Evolutionary conservation across 2,329 filamentous ascomycete species (phyloP).

Genomic region (Cladosporium velox): DNA sequence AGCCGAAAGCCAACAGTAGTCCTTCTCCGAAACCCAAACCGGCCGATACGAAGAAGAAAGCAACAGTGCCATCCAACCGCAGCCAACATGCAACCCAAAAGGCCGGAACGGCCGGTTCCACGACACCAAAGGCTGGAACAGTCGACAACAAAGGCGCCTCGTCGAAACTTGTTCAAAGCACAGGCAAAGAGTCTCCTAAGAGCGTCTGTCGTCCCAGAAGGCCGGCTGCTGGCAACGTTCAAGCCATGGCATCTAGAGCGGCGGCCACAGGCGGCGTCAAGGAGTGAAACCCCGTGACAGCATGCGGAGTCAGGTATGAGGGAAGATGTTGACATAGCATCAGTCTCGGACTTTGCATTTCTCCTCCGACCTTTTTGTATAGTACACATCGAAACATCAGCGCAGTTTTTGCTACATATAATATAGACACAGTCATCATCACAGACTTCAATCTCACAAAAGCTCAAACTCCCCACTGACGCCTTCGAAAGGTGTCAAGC

Average conservation of each 20-base stretch:
- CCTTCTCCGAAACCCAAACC: not conserved
- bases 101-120: not conserved
- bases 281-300: not conserved
- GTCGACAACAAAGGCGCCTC: not conserved
- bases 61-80: not conserved
- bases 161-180: not conserved
- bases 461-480: conserved; percentile 58
- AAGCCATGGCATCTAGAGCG: not conserved
- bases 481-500: conserved; percentile 69
- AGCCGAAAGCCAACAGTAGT: not conserved
- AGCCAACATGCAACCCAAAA: not conserved
- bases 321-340: too few relatives aligned
- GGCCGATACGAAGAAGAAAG: not conserved
- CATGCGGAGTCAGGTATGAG: too few relatives aligned
- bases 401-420: not conserved
- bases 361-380: not conserved
- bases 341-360: too few relatives aligned
- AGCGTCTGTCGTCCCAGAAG: not conserved
- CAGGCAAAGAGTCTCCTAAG: not conserved
- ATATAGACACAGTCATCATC: not conserved
- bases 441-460: not conserved
- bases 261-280: not conserved
- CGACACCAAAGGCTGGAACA: not conserved
- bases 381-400: not conserved
- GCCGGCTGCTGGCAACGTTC: not conserved